Conservation (phyloP, 2,329 filamentous ascomycete genomes). For the Ophiostoma quercus region DNA sequence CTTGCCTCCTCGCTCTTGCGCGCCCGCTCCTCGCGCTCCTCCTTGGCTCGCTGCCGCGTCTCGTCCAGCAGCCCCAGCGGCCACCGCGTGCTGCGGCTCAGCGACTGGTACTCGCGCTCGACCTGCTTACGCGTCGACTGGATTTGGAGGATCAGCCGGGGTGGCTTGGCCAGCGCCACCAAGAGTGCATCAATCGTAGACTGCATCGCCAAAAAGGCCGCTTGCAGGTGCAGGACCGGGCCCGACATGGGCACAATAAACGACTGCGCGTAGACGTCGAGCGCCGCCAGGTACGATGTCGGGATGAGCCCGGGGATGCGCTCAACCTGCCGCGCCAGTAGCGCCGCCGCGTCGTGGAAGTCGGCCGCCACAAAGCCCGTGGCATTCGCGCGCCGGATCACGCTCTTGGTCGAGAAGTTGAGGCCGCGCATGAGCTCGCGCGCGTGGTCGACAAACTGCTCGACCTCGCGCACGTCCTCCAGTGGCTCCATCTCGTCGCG, state of each 20-base stretch:
- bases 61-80: constrained; percentile 77
- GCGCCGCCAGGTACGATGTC: constrained; percentile 61
- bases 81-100: constrained; percentile 72
- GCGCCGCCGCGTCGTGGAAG: constrained; percentile 59
- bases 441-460: constrained; percentile 87
- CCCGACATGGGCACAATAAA: constrained; percentile 64
- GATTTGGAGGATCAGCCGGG: constrained; percentile 72
- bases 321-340: constrained; percentile 44
- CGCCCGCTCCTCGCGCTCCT: constrained; percentile 79
- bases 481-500: constrained; percentile 84
- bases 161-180: constrained; percentile 70
- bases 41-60: constrained; percentile 71
- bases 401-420: constrained; percentile 74
- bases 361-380: constrained; percentile 47
- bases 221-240: constrained; percentile 68
- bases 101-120: constrained; percentile 69
- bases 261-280: constrained; percentile 65
- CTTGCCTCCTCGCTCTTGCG: constrained; percentile 65
- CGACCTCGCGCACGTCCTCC: constrained; percentile 77
- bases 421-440: constrained; percentile 83
- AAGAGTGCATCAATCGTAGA: constrained; percentile 79
- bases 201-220: constrained; percentile 72
- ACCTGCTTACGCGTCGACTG: constrained; percentile 67
- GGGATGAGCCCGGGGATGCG: constrained; percentile 57
- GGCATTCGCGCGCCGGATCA: constrained; percentile 73